Conservation (phyloP, 164 flowering plant species). For the Liquidambar formosana region DNA sequence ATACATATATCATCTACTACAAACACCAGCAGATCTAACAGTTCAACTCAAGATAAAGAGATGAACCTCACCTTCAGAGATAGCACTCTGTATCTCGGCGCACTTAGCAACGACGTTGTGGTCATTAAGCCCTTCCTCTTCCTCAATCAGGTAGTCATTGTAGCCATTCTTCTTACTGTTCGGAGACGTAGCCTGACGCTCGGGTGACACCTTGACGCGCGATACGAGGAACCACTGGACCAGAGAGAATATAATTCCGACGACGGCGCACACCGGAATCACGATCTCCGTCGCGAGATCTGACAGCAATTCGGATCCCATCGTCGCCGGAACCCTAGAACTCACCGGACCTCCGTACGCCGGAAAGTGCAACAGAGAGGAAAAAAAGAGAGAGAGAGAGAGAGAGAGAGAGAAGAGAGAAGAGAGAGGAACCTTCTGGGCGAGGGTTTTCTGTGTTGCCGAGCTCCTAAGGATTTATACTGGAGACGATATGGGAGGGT, state of each 20-base stretch:
- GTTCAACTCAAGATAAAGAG: no score
- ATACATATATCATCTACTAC: no score
- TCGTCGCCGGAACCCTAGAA: conserved; percentile 14
- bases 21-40: not conserved
- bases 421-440: not conserved
- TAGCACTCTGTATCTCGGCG: conserved; percentile 20
- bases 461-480: not conserved
- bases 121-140: conserved; percentile 19
- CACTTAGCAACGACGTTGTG: conserved; percentile 23
- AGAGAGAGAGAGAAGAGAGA: not conserved
- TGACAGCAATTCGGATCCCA: conserved; percentile 36
- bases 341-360: not conserved
- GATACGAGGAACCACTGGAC: conserved; percentile 74
- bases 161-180: conserved; percentile 11
- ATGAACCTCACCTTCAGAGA: conserved; percentile 10
- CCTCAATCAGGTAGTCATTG: conserved; percentile 20
- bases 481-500: not conserved
- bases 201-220: conserved; percentile 56
- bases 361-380: not conserved
- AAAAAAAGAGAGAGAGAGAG: not conserved
- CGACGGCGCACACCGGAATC: conserved; percentile 68
- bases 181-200: conserved; percentile 22
- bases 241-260: conserved; percentile 70
- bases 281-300: conserved; percentile 64
- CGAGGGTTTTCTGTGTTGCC: not conserved